Conservation (phyloP, 2,329 filamentous ascomycete genomes). For the Colletotrichum magnum region DNA sequence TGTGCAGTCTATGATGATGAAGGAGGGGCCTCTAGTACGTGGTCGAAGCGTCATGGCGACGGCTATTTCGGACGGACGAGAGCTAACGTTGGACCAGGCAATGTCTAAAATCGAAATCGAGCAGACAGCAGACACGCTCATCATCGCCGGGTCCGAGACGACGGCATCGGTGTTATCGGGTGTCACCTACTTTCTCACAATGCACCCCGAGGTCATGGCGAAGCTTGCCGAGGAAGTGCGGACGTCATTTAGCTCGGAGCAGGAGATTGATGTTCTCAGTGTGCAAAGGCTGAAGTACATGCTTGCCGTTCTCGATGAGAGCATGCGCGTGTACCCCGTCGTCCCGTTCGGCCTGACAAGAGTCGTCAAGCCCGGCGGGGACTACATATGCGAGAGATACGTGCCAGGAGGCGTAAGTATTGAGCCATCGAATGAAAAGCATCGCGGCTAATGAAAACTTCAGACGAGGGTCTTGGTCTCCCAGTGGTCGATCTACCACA, state of each 20-base stretch:
- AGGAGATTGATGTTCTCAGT: conserved; percentile 54
- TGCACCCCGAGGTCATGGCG: conserved; percentile 48
- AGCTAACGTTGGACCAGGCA: conserved; percentile 10
- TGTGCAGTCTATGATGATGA: conserved; percentile 41
- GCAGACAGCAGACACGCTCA: conserved; percentile 41
- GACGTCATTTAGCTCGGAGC: conserved; percentile 49
- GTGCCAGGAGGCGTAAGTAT: conserved; percentile 51
- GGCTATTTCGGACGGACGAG: neutral
- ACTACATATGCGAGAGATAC: conserved; percentile 47
- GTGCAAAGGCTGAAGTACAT: conserved; percentile 54
- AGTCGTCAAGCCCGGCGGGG: conserved; percentile 50
- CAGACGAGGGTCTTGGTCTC: conserved; percentile 55
- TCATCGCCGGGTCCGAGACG: conserved; percentile 60
- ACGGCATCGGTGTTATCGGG: conserved; percentile 60
- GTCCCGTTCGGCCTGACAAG: conserved; percentile 45
- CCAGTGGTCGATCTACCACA: conserved; percentile 44
- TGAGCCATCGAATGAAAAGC: too few species aligned
- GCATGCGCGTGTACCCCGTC: conserved; percentile 53
- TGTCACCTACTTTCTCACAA: conserved; percentile 55
- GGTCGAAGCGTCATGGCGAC: too few species aligned
- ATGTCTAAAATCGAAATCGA: conserved; percentile 31
- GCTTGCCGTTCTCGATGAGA: conserved; percentile 57
- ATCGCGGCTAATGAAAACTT: neutral
- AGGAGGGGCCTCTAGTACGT: conserved; percentile 36
- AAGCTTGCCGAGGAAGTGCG: conserved; percentile 58